phyloP scores from a whole-genome alignment of 202 grass and related monocot species.

The Cymbopogon flexuosus region DNA sequence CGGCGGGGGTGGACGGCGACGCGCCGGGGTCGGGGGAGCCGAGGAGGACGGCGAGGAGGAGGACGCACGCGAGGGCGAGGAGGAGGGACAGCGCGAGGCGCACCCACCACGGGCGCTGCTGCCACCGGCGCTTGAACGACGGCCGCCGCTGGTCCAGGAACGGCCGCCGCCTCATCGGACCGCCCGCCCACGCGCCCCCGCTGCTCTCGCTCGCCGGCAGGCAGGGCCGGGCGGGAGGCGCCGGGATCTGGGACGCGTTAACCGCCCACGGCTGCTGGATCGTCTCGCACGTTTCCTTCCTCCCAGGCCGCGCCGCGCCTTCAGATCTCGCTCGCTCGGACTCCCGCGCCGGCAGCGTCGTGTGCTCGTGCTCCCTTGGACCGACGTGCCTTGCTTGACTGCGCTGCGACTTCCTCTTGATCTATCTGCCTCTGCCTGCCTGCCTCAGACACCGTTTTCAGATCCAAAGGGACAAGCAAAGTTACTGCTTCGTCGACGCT shows the following conservation, averaged over 20 bases:
- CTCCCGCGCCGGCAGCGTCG: conserved; percentile 18
- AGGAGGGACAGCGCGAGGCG: conserved; percentile 43
- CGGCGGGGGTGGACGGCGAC: conserved; percentile 29
- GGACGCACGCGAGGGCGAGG: conserved; percentile 35
- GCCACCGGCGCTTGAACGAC: conserved; percentile 48
- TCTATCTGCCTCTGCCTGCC: not conserved
- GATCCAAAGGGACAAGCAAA: not conserved
- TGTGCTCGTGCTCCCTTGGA: not conserved
- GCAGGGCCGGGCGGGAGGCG: conserved; percentile 4
- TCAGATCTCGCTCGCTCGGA: conserved; percentile 42
- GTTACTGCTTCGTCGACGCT: not conserved
- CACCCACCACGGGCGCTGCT: conserved; percentile 45
- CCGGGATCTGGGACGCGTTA: conserved; percentile 25
- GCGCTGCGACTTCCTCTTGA: conserved; percentile 29
- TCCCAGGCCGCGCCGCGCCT: not conserved
- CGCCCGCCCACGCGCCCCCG: not conserved
- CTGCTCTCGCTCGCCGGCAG: not conserved
- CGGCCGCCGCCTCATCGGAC: conserved; percentile 41
- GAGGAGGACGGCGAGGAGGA: conserved; percentile 30
- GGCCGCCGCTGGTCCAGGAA: conserved; percentile 49
- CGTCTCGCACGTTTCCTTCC: not conserved
- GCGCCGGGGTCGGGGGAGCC: conserved; percentile 34
- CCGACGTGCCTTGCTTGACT: conserved; percentile 45
- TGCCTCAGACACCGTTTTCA: not conserved
- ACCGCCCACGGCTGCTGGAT: not conserved